Base-by-base conservation (phyloP, 768 basidiomycete species). In the Lactifluus echinatus region DNA sequence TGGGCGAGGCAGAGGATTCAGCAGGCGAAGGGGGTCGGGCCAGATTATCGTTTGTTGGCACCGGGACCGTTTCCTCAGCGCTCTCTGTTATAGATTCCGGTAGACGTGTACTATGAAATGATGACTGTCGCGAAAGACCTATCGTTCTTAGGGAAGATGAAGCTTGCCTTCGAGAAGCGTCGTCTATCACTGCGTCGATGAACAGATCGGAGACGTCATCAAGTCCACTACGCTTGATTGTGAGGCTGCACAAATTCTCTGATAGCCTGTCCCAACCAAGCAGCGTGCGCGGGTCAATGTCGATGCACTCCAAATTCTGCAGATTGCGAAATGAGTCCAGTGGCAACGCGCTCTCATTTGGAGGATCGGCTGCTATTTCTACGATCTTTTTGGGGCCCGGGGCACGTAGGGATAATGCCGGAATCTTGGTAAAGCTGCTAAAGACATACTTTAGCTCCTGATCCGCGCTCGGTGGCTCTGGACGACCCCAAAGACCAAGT, bases 381-480 rank as follows among this genome's bases (percentile, higher is more conserved):
- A 78, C 68, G 24, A 94, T 83, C 63, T 81, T 71, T 54, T 81
- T 82, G 47, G 77, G 76, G 44, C 80, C 80, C 0, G 88, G 86
- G 2, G 84, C 77, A 58, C 75, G 77, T 54, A 94, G 71, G 7
- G 76, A 72, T 37, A 95, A 75, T 1, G 91, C 85, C 15, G 93
- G 93, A 0, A 96, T 74, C 71, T 89, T 92, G 43, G 91, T 96
- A 74, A 95, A 91, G 67, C 84, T 81, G 68, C 90, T 91, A 73
- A 84, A 95, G 60, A 94, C 78, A 70, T 84, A 91, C 68, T 83
- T 92, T 69, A 95, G 82, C 65, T 92, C 87, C 2, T 74, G 67
- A 54, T 93, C 86, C 62, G 87, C 71, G 58, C 67, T 78, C 11
- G 78, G 80, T 36, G 79, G 79, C 55, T 82, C 77, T 5, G 78